A percentile compares a stretch with the other conserved stretches of the same genome.
These are phyloP conservation scores for Solanum microdontum DNA, from an alignment of 257 asterid genomes.

Conservation along the genomic window DNA sequence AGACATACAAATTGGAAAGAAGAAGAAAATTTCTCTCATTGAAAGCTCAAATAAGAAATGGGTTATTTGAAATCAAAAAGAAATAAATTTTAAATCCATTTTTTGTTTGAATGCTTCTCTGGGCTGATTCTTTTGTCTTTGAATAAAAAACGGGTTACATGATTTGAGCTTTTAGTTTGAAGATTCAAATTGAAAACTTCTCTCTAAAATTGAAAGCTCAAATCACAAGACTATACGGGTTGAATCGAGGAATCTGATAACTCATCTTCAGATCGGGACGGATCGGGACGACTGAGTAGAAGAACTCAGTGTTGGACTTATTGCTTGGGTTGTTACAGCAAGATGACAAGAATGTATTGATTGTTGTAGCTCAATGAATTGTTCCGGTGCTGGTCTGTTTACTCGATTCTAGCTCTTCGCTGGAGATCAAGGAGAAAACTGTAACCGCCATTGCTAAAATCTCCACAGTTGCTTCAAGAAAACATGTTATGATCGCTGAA, in stretches of 20 bases:
- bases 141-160: background rate
- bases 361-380: slow-evolving; percentile 73
- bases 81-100: background rate
- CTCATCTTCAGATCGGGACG: slow-evolving; percentile 87
- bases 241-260: slow-evolving; percentile 52
- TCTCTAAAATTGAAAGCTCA: background rate
- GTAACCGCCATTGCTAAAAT: slow-evolving; percentile 58
- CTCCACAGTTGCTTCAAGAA: slow-evolving; percentile 50
- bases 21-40: background rate
- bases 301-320: slow-evolving; percentile 53
- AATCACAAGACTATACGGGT: slow-evolving; percentile 30
- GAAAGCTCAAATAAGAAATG: background rate
- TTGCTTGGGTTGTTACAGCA: slow-evolving; percentile 57
- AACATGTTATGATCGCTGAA: slow-evolving; percentile 45
- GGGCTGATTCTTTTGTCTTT: background rate
- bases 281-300: slow-evolving; percentile 76
- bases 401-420: slow-evolving; percentile 46
- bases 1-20: background rate
- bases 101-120: too few relatives aligned
- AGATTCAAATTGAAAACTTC: background rate
- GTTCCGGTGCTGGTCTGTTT: slow-evolving; percentile 62
- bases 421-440: slow-evolving; percentile 67
- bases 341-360: slow-evolving; percentile 60
- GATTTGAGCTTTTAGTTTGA: background rate
- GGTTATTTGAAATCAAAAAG: background rate